phyloP scores from a whole-genome alignment of 768 basidiomycete species.

The Xanthoconium purpureum region DNA sequence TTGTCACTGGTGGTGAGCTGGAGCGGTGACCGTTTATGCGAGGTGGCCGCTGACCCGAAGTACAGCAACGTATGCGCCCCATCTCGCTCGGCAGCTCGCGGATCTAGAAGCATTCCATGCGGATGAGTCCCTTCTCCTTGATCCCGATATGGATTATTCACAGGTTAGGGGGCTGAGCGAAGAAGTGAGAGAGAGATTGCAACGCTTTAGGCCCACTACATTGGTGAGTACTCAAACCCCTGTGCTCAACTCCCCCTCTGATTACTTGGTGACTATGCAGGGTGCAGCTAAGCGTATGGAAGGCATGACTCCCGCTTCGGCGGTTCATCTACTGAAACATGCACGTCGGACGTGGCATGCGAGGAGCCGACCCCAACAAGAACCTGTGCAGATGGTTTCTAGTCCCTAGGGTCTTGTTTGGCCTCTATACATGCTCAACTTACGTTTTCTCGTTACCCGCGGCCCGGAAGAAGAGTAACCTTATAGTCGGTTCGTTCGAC shows the following conservation, averaged over 20 bases:
- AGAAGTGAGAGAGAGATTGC: conserved; percentile 70
- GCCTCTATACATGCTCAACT: not conserved
- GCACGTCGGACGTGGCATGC: conserved; percentile 41
- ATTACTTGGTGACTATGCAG: conserved; percentile 36
- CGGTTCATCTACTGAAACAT: conserved; percentile 66
- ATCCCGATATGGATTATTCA: conserved; percentile 68
- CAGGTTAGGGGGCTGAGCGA: conserved; percentile 65
- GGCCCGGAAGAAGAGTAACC: not conserved
- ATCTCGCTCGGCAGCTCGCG: conserved; percentile 68
- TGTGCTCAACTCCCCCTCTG: not conserved
- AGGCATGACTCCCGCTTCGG: conserved; percentile 81
- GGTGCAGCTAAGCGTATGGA: conserved; percentile 93
- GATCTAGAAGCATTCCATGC: conserved; percentile 72
- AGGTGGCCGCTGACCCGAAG: not conserved
- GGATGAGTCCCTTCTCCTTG: conserved; percentile 70
- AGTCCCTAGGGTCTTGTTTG: not conserved
- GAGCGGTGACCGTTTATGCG: not conserved
- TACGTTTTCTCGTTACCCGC: not conserved
- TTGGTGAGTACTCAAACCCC: conserved; percentile 44
- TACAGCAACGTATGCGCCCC: conserved; percentile 59
- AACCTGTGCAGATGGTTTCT: not conserved
- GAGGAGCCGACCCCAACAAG: not conserved
- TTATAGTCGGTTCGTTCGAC: not conserved
- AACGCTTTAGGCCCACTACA: conserved; percentile 58
- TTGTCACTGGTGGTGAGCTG: conserved; percentile 66